Base-by-base conservation (phyloP, 1,284 basidiomycete species). In the Leccinum proliferum region DNA sequence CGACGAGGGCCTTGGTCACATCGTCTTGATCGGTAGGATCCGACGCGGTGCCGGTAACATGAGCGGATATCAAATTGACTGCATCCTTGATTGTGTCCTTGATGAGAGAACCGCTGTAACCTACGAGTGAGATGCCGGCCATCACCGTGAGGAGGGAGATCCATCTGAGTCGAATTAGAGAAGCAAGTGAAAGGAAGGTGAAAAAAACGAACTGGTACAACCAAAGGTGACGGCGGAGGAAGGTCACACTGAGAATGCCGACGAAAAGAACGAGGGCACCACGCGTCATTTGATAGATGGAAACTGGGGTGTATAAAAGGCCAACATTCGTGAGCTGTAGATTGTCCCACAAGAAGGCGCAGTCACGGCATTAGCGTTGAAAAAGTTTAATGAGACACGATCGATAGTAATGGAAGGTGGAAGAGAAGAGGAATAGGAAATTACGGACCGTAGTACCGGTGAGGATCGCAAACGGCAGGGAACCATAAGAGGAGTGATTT, bases 241-340 rank as follows among this genome's bases (percentile, higher is more conserved):
- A 99, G 66, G 96, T 76, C 70, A 99, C 95, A 60, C 90, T 93
- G 67, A 98, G 86, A 61, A 94, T 75, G 46, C 95, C 97, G 66
- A 99, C 97, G 79, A 97, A 99, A 60, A 99, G 85, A 60, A 99
- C 96, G 62, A 99, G 87, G 12, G 96, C 93, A 52, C 97, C 97
- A 66, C 97, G 87, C 50, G 92, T 94, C 96, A 98, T 98, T 79
- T 96, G 96, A 81, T 93, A 98, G 70, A 99, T 94, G 59, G 94
- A 97, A 53, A 98, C 96, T 29, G 96, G 96, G 2, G 94, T 96
- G 75, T 96, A 94, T 57, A 98, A 84, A 60, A 98, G 83, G 62
- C 95, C 96, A 68, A 96, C 82, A 71, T 97, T 97, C 96, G 98
- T 98, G 68, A 96, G 81, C 84, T 94, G 72, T 65, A 67, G 63